Evolutionary conservation across 108 stramenopile species (phyloP).

Genomic region (Phaeodactylum tricornutum): DNA sequence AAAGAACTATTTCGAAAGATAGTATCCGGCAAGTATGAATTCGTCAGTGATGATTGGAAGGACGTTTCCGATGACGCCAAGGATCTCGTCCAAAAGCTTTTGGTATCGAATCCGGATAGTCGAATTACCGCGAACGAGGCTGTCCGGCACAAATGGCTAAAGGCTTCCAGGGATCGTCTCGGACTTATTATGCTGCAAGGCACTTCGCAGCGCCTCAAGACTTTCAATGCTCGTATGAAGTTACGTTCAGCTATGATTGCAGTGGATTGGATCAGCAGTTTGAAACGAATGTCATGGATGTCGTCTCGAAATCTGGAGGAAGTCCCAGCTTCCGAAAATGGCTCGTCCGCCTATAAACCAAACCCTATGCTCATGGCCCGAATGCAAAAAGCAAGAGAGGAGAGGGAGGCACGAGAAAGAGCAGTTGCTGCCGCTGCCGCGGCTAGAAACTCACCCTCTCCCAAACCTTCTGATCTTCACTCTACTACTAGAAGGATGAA

Average conservation of each 20-base stretch:
- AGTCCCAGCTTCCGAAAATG: no score
- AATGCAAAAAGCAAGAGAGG: no score
- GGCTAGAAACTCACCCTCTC: no score
- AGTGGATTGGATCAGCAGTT: constrained; percentile 42
- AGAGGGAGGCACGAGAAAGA: no score
- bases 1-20: constrained; percentile 68
- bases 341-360: no score
- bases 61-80: constrained; percentile 76
- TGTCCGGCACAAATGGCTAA: constrained; percentile 73
- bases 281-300: constrained; percentile 30
- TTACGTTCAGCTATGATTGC: constrained; percentile 77
- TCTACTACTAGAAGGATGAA: no score
- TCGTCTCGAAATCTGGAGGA: constrained; percentile 7
- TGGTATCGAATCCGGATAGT: constrained; percentile 62
- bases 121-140: constrained; percentile 69
- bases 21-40: constrained; percentile 59
- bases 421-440: no score
- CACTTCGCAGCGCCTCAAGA: constrained; percentile 68
- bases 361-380: no score
- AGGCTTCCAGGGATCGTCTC: constrained; percentile 34
- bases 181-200: constrained; percentile 22
- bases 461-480: no score
- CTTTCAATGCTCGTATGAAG: constrained; percentile 81
- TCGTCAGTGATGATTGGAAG: constrained; percentile 61
- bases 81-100: constrained; percentile 60